Evolutionary conservation across 2,329 filamentous ascomycete genomes (phyloP).

Genomic region (Teratosphaeria nubilosa): DNA sequence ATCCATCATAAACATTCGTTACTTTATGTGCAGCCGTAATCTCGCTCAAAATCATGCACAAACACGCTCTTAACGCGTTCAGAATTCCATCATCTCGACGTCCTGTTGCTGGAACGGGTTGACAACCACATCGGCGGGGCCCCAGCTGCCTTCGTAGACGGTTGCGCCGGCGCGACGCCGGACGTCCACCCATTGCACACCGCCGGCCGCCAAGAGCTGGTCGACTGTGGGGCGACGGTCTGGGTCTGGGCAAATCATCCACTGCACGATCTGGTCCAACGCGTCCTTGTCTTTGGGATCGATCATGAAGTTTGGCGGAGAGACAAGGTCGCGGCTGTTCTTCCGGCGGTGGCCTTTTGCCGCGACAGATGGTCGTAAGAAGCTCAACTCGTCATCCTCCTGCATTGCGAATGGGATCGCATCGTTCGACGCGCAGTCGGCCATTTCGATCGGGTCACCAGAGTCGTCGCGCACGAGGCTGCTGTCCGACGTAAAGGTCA

Average conservation of each 20-base stretch:
- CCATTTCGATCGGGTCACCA: constrained; percentile 46
- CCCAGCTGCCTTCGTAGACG: constrained; percentile 93
- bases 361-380: constrained; percentile 22
- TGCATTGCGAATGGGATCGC: constrained; percentile 16
- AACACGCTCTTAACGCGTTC: neutral
- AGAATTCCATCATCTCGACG: constrained; percentile 53
- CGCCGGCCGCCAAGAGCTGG: constrained; percentile 61
- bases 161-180: constrained; percentile 82
- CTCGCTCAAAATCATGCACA: neutral
- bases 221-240: constrained; percentile 61
- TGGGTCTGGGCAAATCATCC: constrained; percentile 77
- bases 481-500: constrained; percentile 69
- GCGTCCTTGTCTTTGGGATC: constrained; percentile 61
- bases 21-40: neutral
- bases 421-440: constrained; percentile 20
- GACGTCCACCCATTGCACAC: constrained; percentile 67
- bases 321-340: constrained; percentile 44
- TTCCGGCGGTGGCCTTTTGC: constrained; percentile 14
- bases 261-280: constrained; percentile 72
- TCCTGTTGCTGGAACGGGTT: constrained; percentile 29
- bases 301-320: constrained; percentile 84
- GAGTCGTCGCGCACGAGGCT: constrained; percentile 64
- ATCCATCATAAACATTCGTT: neutral
- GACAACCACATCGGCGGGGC: constrained; percentile 59
- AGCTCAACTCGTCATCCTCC: constrained; percentile 30